Evolutionary conservation across 1,284 basidiomycete species (phyloP).

Genomic region (Tetrapyrgos nigripes): DNA sequence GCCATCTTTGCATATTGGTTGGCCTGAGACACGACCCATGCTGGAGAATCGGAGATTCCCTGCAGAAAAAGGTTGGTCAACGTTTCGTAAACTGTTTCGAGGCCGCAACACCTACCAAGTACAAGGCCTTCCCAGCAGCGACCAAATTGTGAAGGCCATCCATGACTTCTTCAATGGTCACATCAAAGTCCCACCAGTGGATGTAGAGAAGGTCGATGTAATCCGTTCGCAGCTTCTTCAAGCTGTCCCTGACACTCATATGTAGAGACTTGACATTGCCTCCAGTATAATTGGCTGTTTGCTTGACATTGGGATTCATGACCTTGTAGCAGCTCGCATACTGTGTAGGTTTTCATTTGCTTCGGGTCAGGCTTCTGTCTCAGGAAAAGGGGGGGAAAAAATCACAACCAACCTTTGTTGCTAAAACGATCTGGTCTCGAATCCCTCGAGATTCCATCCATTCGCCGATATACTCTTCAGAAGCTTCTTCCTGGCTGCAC

Average conservation of each 20-base stretch:
- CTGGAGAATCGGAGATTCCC: constrained; percentile 49
- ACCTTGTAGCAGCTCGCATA: constrained; percentile 38
- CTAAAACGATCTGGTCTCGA: constrained; percentile 60
- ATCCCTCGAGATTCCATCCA: constrained; percentile 58
- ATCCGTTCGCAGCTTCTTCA: constrained; percentile 28
- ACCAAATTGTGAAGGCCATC: too few species aligned
- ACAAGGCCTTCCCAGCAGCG: not conserved
- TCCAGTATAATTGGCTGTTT: not conserved
- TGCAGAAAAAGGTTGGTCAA: constrained; percentile 9
- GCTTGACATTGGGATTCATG: constrained; percentile 19
- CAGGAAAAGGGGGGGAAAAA: not conserved
- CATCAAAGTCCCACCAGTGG: too few species aligned
- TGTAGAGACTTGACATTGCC: not conserved
- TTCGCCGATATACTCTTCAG: constrained; percentile 61
- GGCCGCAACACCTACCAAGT: not conserved
- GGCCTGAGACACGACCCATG: constrained; percentile 50
- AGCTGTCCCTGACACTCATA: constrained; percentile 14
- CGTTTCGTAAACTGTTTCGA: too few species aligned
- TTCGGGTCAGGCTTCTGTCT: not conserved
- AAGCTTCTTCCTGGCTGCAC: constrained; percentile 52
- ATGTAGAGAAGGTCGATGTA: constrained; percentile 5
- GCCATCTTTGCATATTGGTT: constrained; percentile 50
- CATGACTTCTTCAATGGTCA: too few species aligned
- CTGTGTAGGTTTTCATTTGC: constrained; percentile 16
- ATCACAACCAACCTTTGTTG: constrained; percentile 50